A percentile compares a stretch with the other conserved stretches of the same genome.
Evolutionary conservation across 2,329 filamentous ascomycete genomes (phyloP).

Genomic region (Fusarium armeniacum): DNA sequence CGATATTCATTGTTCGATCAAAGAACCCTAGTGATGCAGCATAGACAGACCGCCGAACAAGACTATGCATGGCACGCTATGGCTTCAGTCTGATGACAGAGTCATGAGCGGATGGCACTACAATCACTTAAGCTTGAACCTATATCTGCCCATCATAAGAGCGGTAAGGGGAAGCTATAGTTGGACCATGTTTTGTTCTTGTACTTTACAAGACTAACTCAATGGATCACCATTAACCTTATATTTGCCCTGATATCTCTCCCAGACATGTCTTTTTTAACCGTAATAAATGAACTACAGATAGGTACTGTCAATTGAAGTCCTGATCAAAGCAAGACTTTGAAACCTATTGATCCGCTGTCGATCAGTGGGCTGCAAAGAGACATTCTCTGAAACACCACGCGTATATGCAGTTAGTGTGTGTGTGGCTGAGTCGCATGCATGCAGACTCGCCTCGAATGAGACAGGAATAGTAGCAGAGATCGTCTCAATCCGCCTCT

Average conservation of each 20-base stretch:
- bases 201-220: not conserved
- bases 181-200: not conserved
- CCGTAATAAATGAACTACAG: not conserved
- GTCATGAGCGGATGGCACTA: slow-evolving; percentile 17
- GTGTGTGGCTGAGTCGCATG: slow-evolving; percentile 38
- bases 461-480: slow-evolving; percentile 37
- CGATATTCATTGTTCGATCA: slow-evolving; percentile 1
- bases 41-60: slow-evolving; percentile 11
- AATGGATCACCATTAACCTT: slow-evolving; percentile 5
- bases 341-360: slow-evolving; percentile 17
- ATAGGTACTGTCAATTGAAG: slow-evolving; percentile 7
- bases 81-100: slow-evolving; percentile 14
- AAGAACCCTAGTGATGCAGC: slow-evolving; percentile 22
- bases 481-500: not conserved
- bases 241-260: slow-evolving; percentile 13
- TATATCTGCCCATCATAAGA: slow-evolving; percentile 25
- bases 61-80: not conserved
- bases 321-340: slow-evolving; percentile 14
- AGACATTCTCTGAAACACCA: slow-evolving; percentile 41
- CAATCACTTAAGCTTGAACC: not conserved
- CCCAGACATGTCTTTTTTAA: slow-evolving; percentile 2
- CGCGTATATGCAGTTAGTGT: slow-evolving; percentile 12
- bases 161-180: slow-evolving; percentile 18
- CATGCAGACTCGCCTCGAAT: slow-evolving; percentile 22
- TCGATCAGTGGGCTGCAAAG: slow-evolving; percentile 16